Percentiles rank a stretch among this genome's conserved stretches.
These are phyloP conservation scores for Globisporangium uncinulatum DNA, from an alignment of 352 stramenopile genomes.

Conservation along the genomic window DNA sequence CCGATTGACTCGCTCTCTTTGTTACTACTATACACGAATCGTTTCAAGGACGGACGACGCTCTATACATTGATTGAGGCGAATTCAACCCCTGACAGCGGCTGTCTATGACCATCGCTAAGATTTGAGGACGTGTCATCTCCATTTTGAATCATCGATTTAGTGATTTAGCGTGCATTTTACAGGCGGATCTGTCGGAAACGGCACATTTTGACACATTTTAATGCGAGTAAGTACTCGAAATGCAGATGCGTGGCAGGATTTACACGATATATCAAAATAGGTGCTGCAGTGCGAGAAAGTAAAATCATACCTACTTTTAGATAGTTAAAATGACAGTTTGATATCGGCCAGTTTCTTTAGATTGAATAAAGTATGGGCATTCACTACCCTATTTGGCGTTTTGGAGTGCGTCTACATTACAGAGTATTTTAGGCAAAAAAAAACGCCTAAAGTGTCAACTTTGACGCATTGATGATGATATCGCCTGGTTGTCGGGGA, in stretches of 20 bases:
- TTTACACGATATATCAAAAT: no score
- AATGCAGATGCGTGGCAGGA: neutral
- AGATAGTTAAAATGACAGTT: no score
- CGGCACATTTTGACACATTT: neutral
- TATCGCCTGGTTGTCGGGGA: no score
- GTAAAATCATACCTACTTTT: no score
- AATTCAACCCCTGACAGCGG: neutral
- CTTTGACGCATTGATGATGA: no score
- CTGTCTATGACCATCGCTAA: neutral
- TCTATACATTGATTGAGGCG: neutral
- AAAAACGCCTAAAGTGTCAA: no score
- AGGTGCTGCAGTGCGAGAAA: no score
- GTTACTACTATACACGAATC: neutral
- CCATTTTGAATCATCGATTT: conserved; percentile 1
- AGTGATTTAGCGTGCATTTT: neutral
- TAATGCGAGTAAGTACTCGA: neutral
- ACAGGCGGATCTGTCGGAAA: neutral
- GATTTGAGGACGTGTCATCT: neutral
- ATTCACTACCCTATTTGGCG: no score
- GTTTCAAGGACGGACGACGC: neutral
- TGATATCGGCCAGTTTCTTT: no score
- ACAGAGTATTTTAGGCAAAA: no score
- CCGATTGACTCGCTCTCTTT: neutral
- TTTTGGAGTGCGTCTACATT: no score
- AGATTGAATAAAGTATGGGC: no score